Conservation (phyloP, 371 early-diverging fungal species). For the Syncephalis plumigaleata region DNA sequence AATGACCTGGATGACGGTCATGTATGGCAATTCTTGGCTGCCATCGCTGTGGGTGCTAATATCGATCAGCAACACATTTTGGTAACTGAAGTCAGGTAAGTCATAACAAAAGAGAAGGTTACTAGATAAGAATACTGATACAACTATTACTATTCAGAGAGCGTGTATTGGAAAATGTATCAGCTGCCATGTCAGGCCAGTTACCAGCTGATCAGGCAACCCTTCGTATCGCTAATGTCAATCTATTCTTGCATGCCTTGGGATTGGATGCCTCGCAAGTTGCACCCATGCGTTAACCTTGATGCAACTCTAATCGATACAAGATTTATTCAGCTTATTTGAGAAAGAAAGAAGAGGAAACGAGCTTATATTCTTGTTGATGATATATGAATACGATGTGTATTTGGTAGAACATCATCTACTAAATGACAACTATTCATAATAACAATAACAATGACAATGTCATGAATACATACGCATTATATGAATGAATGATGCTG, state of each 20-base stretch:
- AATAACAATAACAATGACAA: too few relatives aligned
- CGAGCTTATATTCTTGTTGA: too few relatives aligned
- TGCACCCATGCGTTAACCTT: neutral
- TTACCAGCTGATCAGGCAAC: slow-evolving; percentile 37
- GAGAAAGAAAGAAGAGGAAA: too few relatives aligned
- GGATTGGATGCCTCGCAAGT: slow-evolving; percentile 86
- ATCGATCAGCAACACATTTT: slow-evolving; percentile 84
- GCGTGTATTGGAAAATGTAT: slow-evolving; percentile 67
- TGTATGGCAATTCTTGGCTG: slow-evolving; percentile 97
- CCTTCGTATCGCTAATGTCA: slow-evolving; percentile 67
- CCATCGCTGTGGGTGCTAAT: slow-evolving; percentile 82
- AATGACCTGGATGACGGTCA: slow-evolving; percentile 66
- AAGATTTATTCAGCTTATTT: too few relatives aligned
- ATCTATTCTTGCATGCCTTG: slow-evolving; percentile 86
- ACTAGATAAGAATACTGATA: too few relatives aligned
- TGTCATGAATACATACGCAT: too few relatives aligned
- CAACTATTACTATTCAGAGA: slow-evolving; percentile 44
- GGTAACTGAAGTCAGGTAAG: slow-evolving; percentile 69
- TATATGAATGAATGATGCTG: too few relatives aligned
- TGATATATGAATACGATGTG: too few relatives aligned
- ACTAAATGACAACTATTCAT: too few relatives aligned
- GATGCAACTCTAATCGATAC: too few relatives aligned
- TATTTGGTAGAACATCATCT: too few relatives aligned
- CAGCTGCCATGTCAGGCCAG: slow-evolving; percentile 35
- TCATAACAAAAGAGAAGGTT: too few relatives aligned